phyloP scores from a whole-genome alignment of 1,284 basidiomycete species.

The Ganoderma multipileum region DNA sequence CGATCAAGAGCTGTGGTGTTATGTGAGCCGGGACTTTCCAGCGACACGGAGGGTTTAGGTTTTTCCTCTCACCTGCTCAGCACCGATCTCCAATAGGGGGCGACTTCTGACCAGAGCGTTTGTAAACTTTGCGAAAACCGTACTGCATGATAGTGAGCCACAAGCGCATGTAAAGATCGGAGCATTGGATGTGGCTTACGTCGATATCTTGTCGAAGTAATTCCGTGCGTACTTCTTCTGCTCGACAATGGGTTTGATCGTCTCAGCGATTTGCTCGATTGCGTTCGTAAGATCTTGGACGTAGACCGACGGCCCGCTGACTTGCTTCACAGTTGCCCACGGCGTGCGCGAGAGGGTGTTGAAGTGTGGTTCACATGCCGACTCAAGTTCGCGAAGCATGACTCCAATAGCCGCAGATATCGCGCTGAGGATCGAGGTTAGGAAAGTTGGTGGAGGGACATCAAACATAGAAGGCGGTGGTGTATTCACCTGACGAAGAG shows the following conservation, averaged over 20 bases:
- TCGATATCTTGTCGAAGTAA: conserved; percentile 90
- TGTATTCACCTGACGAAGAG: conserved; percentile 85
- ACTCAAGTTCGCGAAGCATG: conserved; percentile 85
- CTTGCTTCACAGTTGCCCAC: conserved; percentile 82
- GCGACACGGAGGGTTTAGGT: not conserved
- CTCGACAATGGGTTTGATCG: conserved; percentile 79
- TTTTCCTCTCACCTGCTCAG: conserved; percentile 77
- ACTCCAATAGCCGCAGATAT: conserved; percentile 83
- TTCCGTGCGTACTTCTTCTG: conserved; percentile 94
- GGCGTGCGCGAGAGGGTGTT: conserved; percentile 75
- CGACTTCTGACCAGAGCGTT: conserved; percentile 87
- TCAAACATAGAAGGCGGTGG: not conserved
- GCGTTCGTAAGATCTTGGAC: conserved; percentile 76
- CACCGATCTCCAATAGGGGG: conserved; percentile 89
- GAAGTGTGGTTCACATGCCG: conserved; percentile 80
- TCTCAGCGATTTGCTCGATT: conserved; percentile 68
- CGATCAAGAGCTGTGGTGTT: conserved; percentile 78
- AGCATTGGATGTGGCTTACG: conserved; percentile 52
- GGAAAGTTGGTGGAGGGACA: not conserved
- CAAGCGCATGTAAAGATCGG: not conserved
- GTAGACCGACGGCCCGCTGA: conserved; percentile 86
- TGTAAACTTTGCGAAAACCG: conserved; percentile 86
- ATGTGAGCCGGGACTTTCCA: too few relatives aligned
- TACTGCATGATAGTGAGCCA: conserved; percentile 48
- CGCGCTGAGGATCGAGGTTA: conserved; percentile 54